A percentile compares a stretch with the other conserved stretches of the same genome.
Evolutionary conservation across 352 stramenopile genomes (phyloP).

Genomic region (Achlya hypogyna): DNA sequence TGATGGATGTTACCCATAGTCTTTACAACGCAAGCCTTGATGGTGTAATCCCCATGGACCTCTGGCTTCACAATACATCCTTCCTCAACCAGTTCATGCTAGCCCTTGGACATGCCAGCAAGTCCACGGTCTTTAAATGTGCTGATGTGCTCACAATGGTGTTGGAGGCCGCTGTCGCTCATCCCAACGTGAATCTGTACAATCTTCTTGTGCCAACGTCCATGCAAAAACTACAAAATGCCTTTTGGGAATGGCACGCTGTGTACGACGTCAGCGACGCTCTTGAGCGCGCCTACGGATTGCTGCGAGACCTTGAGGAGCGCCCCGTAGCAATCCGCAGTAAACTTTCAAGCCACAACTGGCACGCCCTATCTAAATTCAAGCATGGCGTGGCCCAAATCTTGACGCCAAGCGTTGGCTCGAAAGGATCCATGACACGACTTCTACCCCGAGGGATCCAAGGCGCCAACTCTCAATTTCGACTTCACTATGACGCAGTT

Average conservation of each 20-base stretch:
- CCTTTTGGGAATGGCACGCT: slow-evolving; percentile 7
- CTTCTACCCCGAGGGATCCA: background rate
- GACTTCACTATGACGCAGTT: too few relatives aligned
- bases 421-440: background rate
- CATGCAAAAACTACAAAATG: background rate
- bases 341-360: background rate
- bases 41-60: background rate
- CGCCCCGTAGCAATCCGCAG: background rate
- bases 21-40: slow-evolving; percentile 1
- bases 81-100: slow-evolving; percentile 2
- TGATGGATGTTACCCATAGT: slow-evolving; percentile 10
- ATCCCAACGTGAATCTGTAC: background rate
- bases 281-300: background rate
- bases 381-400: background rate
- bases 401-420: background rate
- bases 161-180: background rate
- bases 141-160: background rate
- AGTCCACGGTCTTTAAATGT: slow-evolving; percentile 1
- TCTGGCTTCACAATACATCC: slow-evolving; percentile 2
- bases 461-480: background rate
- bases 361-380: background rate
- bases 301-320: background rate
- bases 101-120: background rate
- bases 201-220: background rate
- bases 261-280: slow-evolving; percentile 4